These are phyloP conservation scores for Melampsora americana DNA, from an alignment of 1,284 basidiomycete genomes.

Conservation along the genomic window DNA sequence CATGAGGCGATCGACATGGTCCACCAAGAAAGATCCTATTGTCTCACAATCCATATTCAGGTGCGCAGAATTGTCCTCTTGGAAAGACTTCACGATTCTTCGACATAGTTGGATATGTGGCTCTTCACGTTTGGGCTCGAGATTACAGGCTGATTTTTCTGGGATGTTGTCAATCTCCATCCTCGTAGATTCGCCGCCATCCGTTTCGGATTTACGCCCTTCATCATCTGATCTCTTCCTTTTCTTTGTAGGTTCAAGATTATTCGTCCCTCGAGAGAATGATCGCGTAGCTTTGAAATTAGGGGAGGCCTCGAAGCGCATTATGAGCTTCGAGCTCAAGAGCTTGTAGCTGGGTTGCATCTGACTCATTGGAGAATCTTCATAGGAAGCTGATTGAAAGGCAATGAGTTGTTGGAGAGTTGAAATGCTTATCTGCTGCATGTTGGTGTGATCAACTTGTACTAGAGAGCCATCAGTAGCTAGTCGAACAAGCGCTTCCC, in stretches of 20 bases:
- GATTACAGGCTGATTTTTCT: no score
- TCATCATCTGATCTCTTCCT: neutral
- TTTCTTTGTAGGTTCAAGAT: neutral
- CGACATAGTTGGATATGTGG: neutral
- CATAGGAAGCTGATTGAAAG: neutral
- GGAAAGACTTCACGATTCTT: neutral
- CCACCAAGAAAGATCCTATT: neutral
- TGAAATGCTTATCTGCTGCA: neutral
- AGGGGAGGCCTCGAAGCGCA: slow-evolving; percentile 18
- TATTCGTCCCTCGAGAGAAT: neutral
- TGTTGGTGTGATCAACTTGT: neutral
- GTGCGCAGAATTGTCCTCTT: neutral
- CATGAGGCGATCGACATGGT: neutral
- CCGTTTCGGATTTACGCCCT: neutral
- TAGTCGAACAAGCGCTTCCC: slow-evolving; percentile 7
- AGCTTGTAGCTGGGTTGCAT: slow-evolving; percentile 23
- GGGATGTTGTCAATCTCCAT: neutral
- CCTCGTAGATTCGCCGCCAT: neutral
- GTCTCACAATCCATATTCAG: neutral
- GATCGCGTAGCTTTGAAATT: slow-evolving; percentile 5
- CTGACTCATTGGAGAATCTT: neutral
- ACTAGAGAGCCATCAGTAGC: neutral
- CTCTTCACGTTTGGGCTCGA: neutral
- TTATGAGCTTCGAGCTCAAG: slow-evolving; percentile 22
- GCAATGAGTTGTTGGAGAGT: neutral